Conservation (phyloP, 352 stramenopile genomes). For the Globisporangium rhizosaccharum region DNA sequence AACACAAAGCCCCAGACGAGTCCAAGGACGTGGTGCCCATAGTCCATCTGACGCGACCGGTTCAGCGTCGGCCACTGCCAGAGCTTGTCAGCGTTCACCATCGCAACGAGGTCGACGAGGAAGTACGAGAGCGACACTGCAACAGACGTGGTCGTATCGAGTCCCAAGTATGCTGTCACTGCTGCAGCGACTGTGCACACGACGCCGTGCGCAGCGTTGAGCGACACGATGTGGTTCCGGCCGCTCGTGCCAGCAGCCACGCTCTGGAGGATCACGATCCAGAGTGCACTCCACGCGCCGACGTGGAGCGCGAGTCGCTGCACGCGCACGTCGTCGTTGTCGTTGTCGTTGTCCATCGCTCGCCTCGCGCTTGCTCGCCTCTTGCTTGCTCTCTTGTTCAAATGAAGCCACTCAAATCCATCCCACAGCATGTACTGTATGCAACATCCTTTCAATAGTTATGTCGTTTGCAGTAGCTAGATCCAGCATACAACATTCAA, state of each 20-base stretch:
- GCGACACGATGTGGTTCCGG: slow-evolving; percentile 60
- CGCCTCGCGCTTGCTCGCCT: background rate
- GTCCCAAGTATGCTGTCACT: slow-evolving; percentile 30
- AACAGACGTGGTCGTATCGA: slow-evolving; percentile 54
- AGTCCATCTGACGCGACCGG: slow-evolving; percentile 61
- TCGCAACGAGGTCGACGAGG: slow-evolving; percentile 60
- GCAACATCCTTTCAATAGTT: background rate
- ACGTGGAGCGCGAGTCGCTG: slow-evolving; percentile 24
- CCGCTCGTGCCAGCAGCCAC: slow-evolving; percentile 33
- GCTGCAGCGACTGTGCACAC: slow-evolving; percentile 48
- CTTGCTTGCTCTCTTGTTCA: background rate
- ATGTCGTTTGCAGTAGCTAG: too few species aligned
- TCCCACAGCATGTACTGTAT: background rate
- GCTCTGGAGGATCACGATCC: slow-evolving; percentile 38
- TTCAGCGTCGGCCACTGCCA: slow-evolving; percentile 27
- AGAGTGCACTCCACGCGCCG: slow-evolving; percentile 40
- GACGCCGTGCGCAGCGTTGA: slow-evolving; percentile 63
- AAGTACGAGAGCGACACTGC: slow-evolving; percentile 63
- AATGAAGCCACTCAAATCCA: background rate
- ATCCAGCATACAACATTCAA: too few species aligned
- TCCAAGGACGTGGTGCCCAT: slow-evolving; percentile 60
- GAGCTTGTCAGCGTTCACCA: slow-evolving; percentile 48
- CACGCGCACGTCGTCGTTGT: slow-evolving; percentile 26
- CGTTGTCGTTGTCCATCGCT: background rate
- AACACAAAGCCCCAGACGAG: slow-evolving; percentile 59